Percentiles rank a stretch among this genome's conserved stretches.
Conservation (phyloP, 1,284 basidiomycete species). For the Sporisorium exsertum region DNA sequence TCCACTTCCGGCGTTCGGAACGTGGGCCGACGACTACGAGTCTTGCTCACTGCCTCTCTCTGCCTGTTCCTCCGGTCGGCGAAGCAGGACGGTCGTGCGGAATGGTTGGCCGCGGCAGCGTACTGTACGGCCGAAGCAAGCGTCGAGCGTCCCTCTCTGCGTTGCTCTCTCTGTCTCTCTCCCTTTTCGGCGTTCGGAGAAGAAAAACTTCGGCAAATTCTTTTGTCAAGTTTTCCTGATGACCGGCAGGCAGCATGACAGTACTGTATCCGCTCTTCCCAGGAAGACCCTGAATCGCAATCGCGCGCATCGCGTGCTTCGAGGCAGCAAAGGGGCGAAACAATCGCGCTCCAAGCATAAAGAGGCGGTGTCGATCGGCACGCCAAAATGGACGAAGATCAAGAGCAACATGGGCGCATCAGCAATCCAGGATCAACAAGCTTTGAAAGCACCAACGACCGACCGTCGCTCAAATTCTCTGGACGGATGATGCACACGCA, state of each 20-base stretch:
- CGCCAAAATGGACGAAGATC: not conserved
- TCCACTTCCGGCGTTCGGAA: not conserved
- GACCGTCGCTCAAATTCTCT: not conserved
- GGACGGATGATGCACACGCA: not conserved
- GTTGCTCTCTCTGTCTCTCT: not conserved
- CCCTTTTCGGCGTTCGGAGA: not conserved
- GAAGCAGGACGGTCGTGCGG: not conserved
- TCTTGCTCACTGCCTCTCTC: not conserved
- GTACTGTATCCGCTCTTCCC: no score
- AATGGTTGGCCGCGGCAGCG: not conserved
- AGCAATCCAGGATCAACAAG: not conserved
- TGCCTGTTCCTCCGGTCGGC: not conserved
- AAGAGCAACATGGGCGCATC: not conserved
- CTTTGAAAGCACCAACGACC: not conserved
- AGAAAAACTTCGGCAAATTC: not conserved
- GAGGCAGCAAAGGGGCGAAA: not conserved
- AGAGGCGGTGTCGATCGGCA: slow-evolving; percentile 1
- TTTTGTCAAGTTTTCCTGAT: not conserved
- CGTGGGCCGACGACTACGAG: not conserved
- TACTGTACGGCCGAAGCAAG: not conserved
- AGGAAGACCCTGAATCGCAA: not conserved
- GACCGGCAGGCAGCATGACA: not conserved
- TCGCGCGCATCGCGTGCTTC: not conserved
- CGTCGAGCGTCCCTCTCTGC: not conserved
- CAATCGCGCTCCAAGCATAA: not conserved